Conservation (phyloP, 805 yeast species). For the Suhomyces canberraensis region DNA sequence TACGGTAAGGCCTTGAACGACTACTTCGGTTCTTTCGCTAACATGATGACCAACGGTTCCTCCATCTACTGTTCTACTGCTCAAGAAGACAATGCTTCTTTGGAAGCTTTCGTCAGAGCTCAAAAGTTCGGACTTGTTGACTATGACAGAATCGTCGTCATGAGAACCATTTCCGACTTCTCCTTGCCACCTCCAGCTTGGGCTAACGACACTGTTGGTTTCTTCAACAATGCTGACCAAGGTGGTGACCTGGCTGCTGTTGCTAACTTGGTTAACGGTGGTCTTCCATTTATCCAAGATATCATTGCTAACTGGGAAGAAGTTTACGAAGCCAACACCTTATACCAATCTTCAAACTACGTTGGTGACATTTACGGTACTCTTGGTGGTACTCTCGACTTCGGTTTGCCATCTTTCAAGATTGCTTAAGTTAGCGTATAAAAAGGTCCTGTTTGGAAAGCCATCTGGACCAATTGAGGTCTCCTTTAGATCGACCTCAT, state of each 20-base stretch:
- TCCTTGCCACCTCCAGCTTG: slow-evolving; percentile 49
- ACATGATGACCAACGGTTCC: slow-evolving; percentile 54
- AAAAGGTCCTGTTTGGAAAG: too few relatives aligned
- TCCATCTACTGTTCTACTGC: slow-evolving; percentile 60
- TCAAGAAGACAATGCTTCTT: slow-evolving; percentile 66
- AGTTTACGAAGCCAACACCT: slow-evolving; percentile 28
- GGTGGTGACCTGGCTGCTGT: slow-evolving; percentile 52
- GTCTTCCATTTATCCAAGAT: slow-evolving; percentile 53
- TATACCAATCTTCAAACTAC: slow-evolving; percentile 48
- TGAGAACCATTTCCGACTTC: slow-evolving; percentile 63
- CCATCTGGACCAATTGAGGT: too few relatives aligned
- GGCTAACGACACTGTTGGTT: slow-evolving; percentile 44
- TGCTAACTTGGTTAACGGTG: slow-evolving; percentile 51
- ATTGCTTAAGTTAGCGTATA: slow-evolving; percentile 21
- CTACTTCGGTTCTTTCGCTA: slow-evolving; percentile 47
- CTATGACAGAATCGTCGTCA: slow-evolving; percentile 52
- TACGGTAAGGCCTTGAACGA: slow-evolving; percentile 51
- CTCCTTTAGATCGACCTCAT: too few relatives aligned
- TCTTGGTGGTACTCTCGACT: slow-evolving; percentile 44
- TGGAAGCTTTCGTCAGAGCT: slow-evolving; percentile 56
- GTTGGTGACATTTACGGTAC: slow-evolving; percentile 61
- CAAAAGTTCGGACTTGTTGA: slow-evolving; percentile 54
- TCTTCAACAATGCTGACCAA: slow-evolving; percentile 47
- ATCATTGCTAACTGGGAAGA: slow-evolving; percentile 47
- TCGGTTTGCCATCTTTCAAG: slow-evolving; percentile 28